Evolutionary conservation across 1,139 yeast genomes (phyloP), one percentile per base, ranked within the genome.

Genomic region (Casaregolazyma suthepensis): DNA sequence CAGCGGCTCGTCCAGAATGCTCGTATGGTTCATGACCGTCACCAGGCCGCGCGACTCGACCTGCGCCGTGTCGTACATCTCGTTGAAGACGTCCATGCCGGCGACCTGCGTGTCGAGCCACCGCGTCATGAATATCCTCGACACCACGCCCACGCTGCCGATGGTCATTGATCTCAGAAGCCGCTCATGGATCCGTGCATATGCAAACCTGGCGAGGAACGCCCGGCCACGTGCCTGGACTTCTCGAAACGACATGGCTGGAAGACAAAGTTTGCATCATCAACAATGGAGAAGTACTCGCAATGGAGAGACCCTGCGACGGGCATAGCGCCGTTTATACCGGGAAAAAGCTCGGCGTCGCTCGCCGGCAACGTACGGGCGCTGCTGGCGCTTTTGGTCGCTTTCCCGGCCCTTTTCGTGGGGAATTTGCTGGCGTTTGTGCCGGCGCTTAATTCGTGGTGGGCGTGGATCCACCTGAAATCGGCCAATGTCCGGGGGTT

Each of bases 11-110:
- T 93, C 99, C 23, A 90, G 85, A 54, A 87, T 89, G 1, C 96
- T 87, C 85, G 90, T 87, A 65, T 93, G 99, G 67, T 93, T 93
- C 96, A 91, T 89, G n/a, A 91, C 81, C 0, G 98, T 89, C 55
- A 91, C 63, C 3, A 91, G 68, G 0, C 94, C 85, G 49, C 97
- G 72, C 57, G 86, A 81, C 63, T 89, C 94, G 1, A 64, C 60
- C 53, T 85, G 71, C 1, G 94, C 84, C 57, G 77, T 77, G 20
- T 75, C 74, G 50, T 86, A 67, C 0, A 94, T 95, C 26, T 66
- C 71, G 56, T 83, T 87, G 20, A 90, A 71, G 58, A 78, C 79
- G 18, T 85, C 87, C 19, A 84, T 68, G 54, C 86, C 79, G 58
- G 78, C 77, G 15, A 88, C 72, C 51, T 76, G 70, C 2, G 91